Evolutionary conservation across 352 stramenopile genomes (phyloP).

Genomic region (Aphanomyces cochlioides): DNA sequence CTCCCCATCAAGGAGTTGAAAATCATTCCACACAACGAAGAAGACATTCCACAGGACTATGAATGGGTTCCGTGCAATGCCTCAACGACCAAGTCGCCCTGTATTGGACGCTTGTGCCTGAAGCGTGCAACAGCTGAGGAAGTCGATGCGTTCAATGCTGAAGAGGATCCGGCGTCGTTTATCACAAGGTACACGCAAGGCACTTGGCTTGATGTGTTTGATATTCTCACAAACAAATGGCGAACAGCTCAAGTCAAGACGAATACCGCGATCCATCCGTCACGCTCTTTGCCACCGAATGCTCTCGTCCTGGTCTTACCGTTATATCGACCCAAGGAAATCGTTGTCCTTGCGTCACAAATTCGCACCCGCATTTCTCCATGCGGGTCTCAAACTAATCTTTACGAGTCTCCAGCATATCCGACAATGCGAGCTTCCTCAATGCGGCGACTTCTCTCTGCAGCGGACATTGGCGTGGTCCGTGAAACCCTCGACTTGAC

Average conservation of each 20-base stretch:
- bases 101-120: constrained; percentile 47
- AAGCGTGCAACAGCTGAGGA: constrained; percentile 63
- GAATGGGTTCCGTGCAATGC: background rate
- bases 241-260: constrained; percentile 68
- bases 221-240: constrained; percentile 74
- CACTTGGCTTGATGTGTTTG: constrained; percentile 80
- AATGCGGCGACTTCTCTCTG: constrained; percentile 53
- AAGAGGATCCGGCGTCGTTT: constrained; percentile 35
- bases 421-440: constrained; percentile 71
- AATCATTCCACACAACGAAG: too few species aligned
- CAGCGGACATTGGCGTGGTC: constrained; percentile 61
- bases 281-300: constrained; percentile 36
- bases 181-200: constrained; percentile 38
- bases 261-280: constrained; percentile 13
- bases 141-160: constrained; percentile 56
- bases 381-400: constrained; percentile 63
- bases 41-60: too few species aligned
- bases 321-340: constrained; percentile 70
- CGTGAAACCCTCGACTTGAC: constrained; percentile 66
- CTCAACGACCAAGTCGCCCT: background rate
- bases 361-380: constrained; percentile 64
- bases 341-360: constrained; percentile 47
- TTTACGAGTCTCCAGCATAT: constrained; percentile 79
- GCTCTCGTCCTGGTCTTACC: constrained; percentile 70
- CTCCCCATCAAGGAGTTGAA: too few species aligned